Evolutionary conservation across 169 alveolate species (phyloP), one percentile per base, ranked within the genome.

Genomic region (Cryptosporidium xiaoi): DNA sequence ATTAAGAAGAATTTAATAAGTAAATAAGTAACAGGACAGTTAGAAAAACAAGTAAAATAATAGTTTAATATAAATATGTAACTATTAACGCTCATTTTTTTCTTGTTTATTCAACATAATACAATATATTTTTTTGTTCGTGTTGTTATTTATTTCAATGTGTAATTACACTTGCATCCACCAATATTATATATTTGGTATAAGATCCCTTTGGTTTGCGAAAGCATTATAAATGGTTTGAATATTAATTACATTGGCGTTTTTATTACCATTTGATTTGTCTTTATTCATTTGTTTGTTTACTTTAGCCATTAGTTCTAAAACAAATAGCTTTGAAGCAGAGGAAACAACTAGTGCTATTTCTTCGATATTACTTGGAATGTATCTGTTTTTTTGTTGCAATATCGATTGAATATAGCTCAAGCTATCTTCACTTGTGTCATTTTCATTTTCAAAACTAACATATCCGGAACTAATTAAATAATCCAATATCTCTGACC

Each of bases 371-470:
- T 62, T 24, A 10, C 64, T 66, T 77, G 87, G 71, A 60, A 77
- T 60, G 64, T 56, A 77, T 40, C 51, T 77, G 36, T 34, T 69
- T 44, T 77, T 77, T 20, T 77, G 69, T 24, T 77, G 71, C 16
- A 77, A 66, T 71, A 77, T 60, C 10, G 87, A 77, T 24, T 77
- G 87, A n/a, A 77, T 77, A 29, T 77, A 77, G 20, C 87, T 62
- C 34, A 77, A 44, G 56, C 87, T 77, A 60, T 77, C 87, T 40
- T 77, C 87, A 4, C 20, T 33, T 0, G 51, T 8, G 4, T 77
- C 87, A 7, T 15, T 40, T 3, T 66, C 60, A 16, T 77, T 62
- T 24, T 20, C 36, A 7, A 62, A 48, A 40, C 46, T 48, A 31
- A 77, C 40, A 62, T 77, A 60, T 33, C 87, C 87, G 15, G 87